phyloP scores from a whole-genome alignment of 2,329 filamentous ascomycete genomes.

The Talaromyces pinophilus region DNA sequence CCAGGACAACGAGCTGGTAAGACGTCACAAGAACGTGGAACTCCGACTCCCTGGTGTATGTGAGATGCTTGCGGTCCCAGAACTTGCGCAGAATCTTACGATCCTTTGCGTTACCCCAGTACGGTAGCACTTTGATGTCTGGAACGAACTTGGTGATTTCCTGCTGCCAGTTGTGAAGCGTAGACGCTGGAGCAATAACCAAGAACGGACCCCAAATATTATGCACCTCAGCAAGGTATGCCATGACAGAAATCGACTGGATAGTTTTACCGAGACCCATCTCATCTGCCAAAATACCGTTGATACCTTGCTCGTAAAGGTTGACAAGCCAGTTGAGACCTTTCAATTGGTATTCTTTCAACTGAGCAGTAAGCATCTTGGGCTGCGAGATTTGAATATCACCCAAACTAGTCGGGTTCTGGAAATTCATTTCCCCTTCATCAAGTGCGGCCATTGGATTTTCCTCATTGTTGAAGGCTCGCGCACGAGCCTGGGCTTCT shows the following conservation, averaged over 20 bases:
- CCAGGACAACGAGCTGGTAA: constrained; percentile 94
- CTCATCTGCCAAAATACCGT: constrained; percentile 96
- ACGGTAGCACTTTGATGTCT: constrained; percentile 89
- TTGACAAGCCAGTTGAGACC: constrained; percentile 99
- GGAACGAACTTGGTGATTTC: constrained; percentile 96
- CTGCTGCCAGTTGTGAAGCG: constrained; percentile 98
- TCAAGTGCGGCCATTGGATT: constrained; percentile 72
- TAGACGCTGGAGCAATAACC: constrained; percentile 93
- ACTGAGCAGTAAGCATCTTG: constrained; percentile 85
- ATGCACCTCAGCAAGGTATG: constrained; percentile 93
- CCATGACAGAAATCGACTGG: constrained; percentile 99
- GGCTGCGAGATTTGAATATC: constrained; percentile 94
- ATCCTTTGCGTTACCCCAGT: constrained; percentile 94
- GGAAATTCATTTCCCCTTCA: constrained; percentile 98
- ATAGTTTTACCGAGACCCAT: constrained; percentile 99
- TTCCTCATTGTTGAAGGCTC: constrained; percentile 80
- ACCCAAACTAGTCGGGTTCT: constrained; percentile 93
- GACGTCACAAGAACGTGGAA: constrained; percentile 97
- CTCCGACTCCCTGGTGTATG: constrained; percentile 86
- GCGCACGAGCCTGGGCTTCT: constrained; percentile 88
- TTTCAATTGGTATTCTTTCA: constrained; percentile 99
- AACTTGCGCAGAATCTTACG: constrained; percentile 96
- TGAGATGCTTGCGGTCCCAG: constrained; percentile 97
- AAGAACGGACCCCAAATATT: constrained; percentile 98
- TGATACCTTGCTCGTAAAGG: constrained; percentile 98